These are phyloP conservation scores for Fallopia convolvulus DNA, from an alignment of 148 eudicot genomes.

Conservation along the genomic window DNA sequence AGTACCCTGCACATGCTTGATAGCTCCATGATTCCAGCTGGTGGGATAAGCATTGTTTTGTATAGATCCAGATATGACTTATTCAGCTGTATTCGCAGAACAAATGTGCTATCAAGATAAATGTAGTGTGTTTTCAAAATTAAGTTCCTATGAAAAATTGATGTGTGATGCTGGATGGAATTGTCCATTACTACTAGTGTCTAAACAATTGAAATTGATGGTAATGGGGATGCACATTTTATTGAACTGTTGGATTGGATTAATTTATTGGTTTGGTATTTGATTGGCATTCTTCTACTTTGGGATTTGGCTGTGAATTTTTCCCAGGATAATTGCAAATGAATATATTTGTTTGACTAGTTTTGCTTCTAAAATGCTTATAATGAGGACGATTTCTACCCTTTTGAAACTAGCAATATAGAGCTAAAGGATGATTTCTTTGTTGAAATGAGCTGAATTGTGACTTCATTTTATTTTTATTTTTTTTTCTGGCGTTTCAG, in stretches of 20 bases:
- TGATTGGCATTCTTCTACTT: neutral
- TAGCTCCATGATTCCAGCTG: slow-evolving; percentile 70
- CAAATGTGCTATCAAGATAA: neutral
- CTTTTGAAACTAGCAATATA: neutral
- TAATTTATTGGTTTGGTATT: neutral
- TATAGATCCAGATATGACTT: slow-evolving; percentile 64
- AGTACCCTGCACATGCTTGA: slow-evolving; percentile 88
- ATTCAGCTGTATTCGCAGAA: slow-evolving; percentile 42
- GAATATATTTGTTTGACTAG: neutral
- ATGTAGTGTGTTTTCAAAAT: too few relatives aligned
- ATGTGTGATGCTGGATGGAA: neutral
- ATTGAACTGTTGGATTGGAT: neutral
- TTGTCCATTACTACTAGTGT: neutral
- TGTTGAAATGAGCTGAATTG: neutral
- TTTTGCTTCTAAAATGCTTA: neutral
- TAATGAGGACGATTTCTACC: neutral
- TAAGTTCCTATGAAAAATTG: neutral
- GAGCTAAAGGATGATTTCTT: neutral
- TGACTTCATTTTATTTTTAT: too few relatives aligned
- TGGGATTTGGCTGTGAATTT: neutral
- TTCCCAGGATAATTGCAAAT: too few relatives aligned
- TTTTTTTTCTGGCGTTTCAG: neutral
- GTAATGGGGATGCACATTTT: neutral
- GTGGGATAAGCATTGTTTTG: slow-evolving; percentile 52
- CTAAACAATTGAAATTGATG: neutral